Conservation (phyloP, 306 rosid genomes). For the Inga laurina region DNA sequence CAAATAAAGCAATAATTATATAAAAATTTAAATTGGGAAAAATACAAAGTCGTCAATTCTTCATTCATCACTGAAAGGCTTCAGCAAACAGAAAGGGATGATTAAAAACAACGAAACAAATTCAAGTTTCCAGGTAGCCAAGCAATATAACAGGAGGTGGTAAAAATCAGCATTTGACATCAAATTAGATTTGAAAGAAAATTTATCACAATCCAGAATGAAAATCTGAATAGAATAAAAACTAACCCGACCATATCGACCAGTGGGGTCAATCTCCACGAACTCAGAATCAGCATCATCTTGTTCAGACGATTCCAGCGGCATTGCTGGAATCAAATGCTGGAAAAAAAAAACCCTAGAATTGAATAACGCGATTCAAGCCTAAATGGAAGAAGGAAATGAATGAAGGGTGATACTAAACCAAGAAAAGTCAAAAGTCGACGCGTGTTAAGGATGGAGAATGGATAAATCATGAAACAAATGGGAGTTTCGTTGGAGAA, state of each 20-base stretch:
- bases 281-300: constrained; percentile 72
- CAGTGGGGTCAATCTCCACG: constrained; percentile 83
- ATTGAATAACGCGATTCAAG: not conserved
- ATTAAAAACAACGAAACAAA: not conserved
- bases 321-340: constrained; percentile 48
- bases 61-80: not conserved
- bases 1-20: constrained; percentile 13
- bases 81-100: not conserved
- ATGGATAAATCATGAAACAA: not conserved
- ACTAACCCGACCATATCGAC: constrained; percentile 94
- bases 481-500: not conserved
- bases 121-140: not conserved
- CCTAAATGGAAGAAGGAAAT: not conserved
- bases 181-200: not conserved
- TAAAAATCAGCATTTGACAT: not conserved
- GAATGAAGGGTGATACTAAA: too few relatives aligned
- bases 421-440: not conserved
- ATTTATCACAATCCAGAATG: not conserved
- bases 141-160: not conserved
- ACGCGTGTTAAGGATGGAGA: not conserved
- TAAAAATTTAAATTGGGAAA: not conserved
- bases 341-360: not conserved
- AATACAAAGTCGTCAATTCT: not conserved
- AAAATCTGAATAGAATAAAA: not conserved
- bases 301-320: constrained; percentile 65